Conservation (phyloP, 805 yeast species). For the Wickerhamiella parazyma region DNA sequence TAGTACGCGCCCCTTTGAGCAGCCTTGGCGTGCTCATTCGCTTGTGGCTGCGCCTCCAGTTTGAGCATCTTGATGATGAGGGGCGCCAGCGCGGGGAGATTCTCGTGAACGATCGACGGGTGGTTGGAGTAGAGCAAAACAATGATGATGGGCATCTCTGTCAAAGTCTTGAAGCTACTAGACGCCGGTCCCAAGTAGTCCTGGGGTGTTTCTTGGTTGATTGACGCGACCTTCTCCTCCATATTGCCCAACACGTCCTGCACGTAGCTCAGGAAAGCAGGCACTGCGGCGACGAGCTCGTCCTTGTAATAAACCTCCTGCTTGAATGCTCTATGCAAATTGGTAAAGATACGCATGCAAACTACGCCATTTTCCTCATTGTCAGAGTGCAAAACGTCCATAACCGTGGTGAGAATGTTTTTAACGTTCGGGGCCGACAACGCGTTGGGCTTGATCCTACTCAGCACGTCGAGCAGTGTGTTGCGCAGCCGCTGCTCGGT, state of each 20-base stretch:
- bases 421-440: slow-evolving; percentile 58
- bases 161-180: slow-evolving; percentile 75
- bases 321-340: slow-evolving; percentile 76
- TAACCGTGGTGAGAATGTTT: slow-evolving; percentile 44
- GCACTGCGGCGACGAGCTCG: slow-evolving; percentile 50
- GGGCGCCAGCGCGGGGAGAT: slow-evolving; percentile 69
- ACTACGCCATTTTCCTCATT: slow-evolving; percentile 93
- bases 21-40: slow-evolving; percentile 45
- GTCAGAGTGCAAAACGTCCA: slow-evolving; percentile 51
- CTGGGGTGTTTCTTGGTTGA: slow-evolving; percentile 26
- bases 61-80: slow-evolving; percentile 60
- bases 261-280: slow-evolving; percentile 64
- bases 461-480: slow-evolving; percentile 62
- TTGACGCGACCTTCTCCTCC: slow-evolving; percentile 43
- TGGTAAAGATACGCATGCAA: slow-evolving; percentile 76
- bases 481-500: slow-evolving; percentile 46
- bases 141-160: slow-evolving; percentile 95
- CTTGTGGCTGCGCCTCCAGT: slow-evolving; percentile 74
- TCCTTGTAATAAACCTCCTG: slow-evolving; percentile 20
- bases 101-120: slow-evolving; percentile 55
- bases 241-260: slow-evolving; percentile 66
- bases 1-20: slow-evolving; percentile 44
- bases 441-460: slow-evolving; percentile 72
- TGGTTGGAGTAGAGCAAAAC: slow-evolving; percentile 83
- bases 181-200: slow-evolving; percentile 35